Base-by-base conservation (phyloP, 75 land plant species). In the Larix kaempferi region DNA sequence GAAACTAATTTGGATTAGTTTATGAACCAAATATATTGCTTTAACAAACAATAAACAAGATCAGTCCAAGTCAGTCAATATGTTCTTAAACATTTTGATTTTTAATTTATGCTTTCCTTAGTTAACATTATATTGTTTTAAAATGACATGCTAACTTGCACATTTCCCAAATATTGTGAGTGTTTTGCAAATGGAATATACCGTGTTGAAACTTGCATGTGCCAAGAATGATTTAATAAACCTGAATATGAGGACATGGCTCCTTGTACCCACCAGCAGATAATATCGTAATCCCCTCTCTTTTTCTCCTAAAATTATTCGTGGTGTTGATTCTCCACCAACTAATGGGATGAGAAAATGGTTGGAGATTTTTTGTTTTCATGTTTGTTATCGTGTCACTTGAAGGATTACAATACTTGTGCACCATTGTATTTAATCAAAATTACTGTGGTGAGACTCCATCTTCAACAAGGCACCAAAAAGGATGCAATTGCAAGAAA, bases 211-310 rank as follows among this genome's bases (percentile, higher is more conserved):
- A 84, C 95, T 33, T 98, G 99, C 84, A 78, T 91, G 75, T 98
- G 99, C 74, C 91, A 84, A 77, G 95, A 88, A 15, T 98, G 99
- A 81, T 87, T 88, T 66, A 98, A 98, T 85, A 92, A 90, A 79
- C 95, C 98, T 58, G 85, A 88, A 67, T 87, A 91, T 78, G 95
- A 90, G 73, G 98, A 94, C 19, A 93, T 91, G 60, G 98, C 95
- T 77, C 82, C 90, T 22, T 84, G 85, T n/a, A 95, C 98, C 61
- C 91, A 98, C 59, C 92, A 91, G 76, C 95, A 91, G 84, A 98
- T 98, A 95, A 74, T 93, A 92, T 14, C 92, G 98, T 7, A 98
- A 98, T 77, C 99, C 99, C 15, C 98, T 98, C 78, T 98, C 99
- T 23, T 98, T 98, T 95, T 95, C 95, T 72, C 99, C 99, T 12